These are phyloP conservation scores for Intubia oerlemansii DNA, from an alignment of 2,329 filamentous ascomycete genomes.

Conservation along the genomic window DNA sequence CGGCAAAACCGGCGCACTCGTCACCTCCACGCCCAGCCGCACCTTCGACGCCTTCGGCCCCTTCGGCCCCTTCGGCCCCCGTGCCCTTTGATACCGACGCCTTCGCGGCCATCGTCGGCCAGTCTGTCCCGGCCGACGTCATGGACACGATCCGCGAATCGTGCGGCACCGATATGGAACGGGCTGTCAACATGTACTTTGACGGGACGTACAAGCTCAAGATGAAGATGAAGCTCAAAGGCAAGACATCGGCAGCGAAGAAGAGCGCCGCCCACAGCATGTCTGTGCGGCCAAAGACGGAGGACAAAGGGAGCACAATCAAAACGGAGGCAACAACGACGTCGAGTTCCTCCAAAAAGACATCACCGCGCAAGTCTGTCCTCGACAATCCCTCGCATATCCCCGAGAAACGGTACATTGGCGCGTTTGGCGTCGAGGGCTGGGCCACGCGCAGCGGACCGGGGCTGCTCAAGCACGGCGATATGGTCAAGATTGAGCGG, in stretches of 20 bases:
- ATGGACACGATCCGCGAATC: slow-evolving; percentile 28
- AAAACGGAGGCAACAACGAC: neutral
- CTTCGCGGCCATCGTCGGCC: slow-evolving; percentile 39
- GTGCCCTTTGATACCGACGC: slow-evolving; percentile 31
- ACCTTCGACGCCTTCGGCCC: slow-evolving; percentile 1
- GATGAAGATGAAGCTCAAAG: slow-evolving; percentile 11
- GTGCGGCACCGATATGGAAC: slow-evolving; percentile 36
- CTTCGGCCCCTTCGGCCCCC: neutral
- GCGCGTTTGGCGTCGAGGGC: slow-evolving; percentile 74
- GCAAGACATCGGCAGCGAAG: too few species aligned
- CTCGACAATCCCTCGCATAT: slow-evolving; percentile 9
- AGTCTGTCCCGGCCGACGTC: slow-evolving; percentile 26
- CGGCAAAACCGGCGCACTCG: slow-evolving; percentile 1
- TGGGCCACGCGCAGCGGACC: slow-evolving; percentile 79
- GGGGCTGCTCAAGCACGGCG: slow-evolving; percentile 57
- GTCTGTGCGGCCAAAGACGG: neutral
- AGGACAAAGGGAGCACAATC: neutral
- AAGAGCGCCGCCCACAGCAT: too few species aligned
- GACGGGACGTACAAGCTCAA: slow-evolving; percentile 38
- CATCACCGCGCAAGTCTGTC: slow-evolving; percentile 3
- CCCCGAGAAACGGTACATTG: slow-evolving; percentile 53
- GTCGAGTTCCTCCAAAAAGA: too few species aligned
- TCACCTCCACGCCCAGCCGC: slow-evolving; percentile 1
- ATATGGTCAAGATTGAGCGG: slow-evolving; percentile 69
- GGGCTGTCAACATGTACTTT: slow-evolving; percentile 48